Evolutionary conservation across 805 yeast genomes (phyloP).

Genomic region (Wickerhamomyces sydowiorum): DNA sequence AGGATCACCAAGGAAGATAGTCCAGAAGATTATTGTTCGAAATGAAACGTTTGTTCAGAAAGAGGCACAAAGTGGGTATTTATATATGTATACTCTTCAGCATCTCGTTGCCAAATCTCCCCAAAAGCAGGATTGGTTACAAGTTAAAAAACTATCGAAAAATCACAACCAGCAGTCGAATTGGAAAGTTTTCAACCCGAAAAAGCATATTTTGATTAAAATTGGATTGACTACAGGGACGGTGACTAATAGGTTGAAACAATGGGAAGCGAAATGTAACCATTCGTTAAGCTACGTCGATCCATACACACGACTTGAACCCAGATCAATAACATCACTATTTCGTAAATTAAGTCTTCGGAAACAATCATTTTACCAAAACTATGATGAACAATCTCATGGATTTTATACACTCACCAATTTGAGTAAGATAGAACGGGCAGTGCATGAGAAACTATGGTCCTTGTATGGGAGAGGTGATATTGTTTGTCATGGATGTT

Average conservation of each 20-base stretch:
- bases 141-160: conserved; percentile 3
- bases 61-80: conserved; percentile 13
- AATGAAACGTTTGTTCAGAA: not conserved
- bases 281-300: conserved; percentile 12
- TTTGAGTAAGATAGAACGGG: conserved; percentile 13
- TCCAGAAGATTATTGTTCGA: not conserved
- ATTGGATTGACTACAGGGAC: conserved; percentile 20
- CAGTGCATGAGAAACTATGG: conserved; percentile 13
- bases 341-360: not conserved
- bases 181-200: conserved; percentile 16
- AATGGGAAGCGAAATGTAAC: conserved; percentile 22
- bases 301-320: conserved; percentile 5
- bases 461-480: conserved; percentile 17
- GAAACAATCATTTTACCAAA: conserved; percentile 1
- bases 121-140: conserved; percentile 16
- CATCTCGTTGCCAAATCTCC: conserved; percentile 15
- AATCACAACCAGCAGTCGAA: not conserved
- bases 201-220: conserved; percentile 15
- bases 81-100: conserved; percentile 19
- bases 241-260: conserved; percentile 12
- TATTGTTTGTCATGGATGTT: conserved; percentile 20
- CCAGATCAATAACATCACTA: not conserved
- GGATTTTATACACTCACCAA: conserved; percentile 13
- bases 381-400: conserved; percentile 2
- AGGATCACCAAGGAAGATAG: not conserved